Evolutionary conservation across 306 rosid species (phyloP).

Genomic region (Begonia loranthoides): DNA sequence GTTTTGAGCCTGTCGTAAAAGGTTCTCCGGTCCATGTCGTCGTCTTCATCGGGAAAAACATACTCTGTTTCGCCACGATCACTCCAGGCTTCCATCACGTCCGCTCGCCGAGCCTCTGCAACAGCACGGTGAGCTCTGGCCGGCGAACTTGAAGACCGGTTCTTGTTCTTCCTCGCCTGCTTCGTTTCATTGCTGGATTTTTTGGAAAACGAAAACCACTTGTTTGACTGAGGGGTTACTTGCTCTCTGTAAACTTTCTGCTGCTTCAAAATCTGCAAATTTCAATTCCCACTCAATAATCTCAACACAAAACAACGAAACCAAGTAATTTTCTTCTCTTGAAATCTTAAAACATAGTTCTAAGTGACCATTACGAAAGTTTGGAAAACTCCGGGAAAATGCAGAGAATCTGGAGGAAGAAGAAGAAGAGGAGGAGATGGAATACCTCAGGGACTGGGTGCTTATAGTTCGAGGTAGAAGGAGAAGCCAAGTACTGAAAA

Average conservation of each 20-base stretch:
- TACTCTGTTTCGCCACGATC: slow-evolving; percentile 1
- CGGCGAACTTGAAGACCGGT: slow-evolving; percentile 31
- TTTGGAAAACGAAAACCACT: slow-evolving; percentile 18
- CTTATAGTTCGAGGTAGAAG: slow-evolving; percentile 6
- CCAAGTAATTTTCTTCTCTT: too few species aligned
- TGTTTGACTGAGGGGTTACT: slow-evolving; percentile 20
- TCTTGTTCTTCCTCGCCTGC: slow-evolving; percentile 19
- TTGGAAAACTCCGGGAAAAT: too few species aligned
- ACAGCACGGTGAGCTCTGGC: slow-evolving; percentile 9
- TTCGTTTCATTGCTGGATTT: slow-evolving; percentile 16
- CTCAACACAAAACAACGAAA: background rate
- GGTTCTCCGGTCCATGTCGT: background rate
- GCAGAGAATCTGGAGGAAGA: background rate
- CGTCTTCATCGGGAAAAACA: background rate
- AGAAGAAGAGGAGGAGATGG: background rate
- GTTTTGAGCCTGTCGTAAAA: too few species aligned
- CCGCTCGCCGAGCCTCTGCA: slow-evolving; percentile 8
- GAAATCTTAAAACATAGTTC: too few species aligned
- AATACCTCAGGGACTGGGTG: background rate
- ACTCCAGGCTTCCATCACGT: background rate
- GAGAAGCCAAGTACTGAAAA: slow-evolving; percentile 34
- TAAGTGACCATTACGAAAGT: too few species aligned
- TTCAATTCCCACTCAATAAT: background rate
- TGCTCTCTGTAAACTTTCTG: slow-evolving; percentile 13
- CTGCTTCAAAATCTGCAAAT: slow-evolving; percentile 27